Evolutionary conservation across 495 filamentous ascomycete genomes (phyloP).

Genomic region (Astrothelium subdiscretum): DNA sequence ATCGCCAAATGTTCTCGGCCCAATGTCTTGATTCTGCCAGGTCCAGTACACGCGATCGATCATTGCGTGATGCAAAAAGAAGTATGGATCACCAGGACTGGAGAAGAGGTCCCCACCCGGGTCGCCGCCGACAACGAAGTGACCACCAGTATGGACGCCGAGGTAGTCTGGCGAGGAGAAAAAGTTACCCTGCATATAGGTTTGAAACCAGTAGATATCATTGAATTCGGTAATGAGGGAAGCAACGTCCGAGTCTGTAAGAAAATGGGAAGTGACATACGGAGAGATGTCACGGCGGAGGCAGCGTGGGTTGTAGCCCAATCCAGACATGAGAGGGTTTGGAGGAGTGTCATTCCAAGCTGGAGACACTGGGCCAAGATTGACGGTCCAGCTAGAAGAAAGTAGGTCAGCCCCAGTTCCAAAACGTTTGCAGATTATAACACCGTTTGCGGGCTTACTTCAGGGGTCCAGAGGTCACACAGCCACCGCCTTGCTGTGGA

Average conservation of each 20-base stretch:
- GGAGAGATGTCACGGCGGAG: conserved; percentile 52
- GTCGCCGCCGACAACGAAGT: conserved; percentile 52
- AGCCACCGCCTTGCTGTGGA: conserved; percentile 22
- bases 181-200: conserved; percentile 40
- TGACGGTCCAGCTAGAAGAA: conserved; percentile 10
- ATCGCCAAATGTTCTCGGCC: conserved; percentile 24
- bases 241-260: conserved; percentile 39
- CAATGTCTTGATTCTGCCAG: conserved; percentile 52
- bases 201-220: conserved; percentile 41
- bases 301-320: conserved; percentile 51
- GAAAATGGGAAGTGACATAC: conserved; percentile 33
- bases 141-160: conserved; percentile 52
- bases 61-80: conserved; percentile 59
- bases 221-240: conserved; percentile 34
- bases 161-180: conserved; percentile 28
- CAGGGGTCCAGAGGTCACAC: conserved; percentile 25
- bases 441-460: conserved; percentile 11
- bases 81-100: conserved; percentile 53
- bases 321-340: conserved; percentile 15
- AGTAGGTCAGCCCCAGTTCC: neutral
- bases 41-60: conserved; percentile 61
- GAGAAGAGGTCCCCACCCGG: conserved; percentile 47
- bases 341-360: conserved; percentile 9
- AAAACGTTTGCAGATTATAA: neutral
- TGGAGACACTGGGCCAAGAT: conserved; percentile 24